phyloP scores from a whole-genome alignment of 2,329 filamentous ascomycete genomes.

The Claviceps fusiformis region DNA sequence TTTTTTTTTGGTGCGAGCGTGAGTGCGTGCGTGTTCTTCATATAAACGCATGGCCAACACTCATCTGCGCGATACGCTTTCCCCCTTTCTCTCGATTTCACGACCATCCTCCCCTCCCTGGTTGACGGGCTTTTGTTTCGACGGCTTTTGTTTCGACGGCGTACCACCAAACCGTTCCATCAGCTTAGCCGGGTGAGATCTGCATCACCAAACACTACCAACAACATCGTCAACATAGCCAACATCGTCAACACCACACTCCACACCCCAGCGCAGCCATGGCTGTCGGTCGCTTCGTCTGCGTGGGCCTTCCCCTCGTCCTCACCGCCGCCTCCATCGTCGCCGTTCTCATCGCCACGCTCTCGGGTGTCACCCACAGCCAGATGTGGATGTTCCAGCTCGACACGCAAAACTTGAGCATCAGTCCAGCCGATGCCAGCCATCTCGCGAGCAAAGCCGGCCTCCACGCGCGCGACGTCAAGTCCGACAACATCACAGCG shows the following conservation, averaged over 20 bases:
- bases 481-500: slow-evolving; percentile 40
- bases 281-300: slow-evolving; percentile 64
- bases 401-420: slow-evolving; percentile 45
- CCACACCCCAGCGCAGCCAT: slow-evolving; percentile 24
- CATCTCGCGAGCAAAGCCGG: slow-evolving; percentile 19
- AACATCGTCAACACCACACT: not conserved
- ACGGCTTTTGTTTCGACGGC: not conserved
- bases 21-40: too few relatives aligned
- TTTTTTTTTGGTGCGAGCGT: too few relatives aligned
- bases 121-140: not conserved
- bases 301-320: slow-evolving; percentile 75
- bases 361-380: slow-evolving; percentile 43
- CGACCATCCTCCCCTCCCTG: not conserved
- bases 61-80: not conserved
- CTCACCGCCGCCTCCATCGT: slow-evolving; percentile 68
- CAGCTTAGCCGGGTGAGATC: not conserved
- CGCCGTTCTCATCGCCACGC: slow-evolving; percentile 45
- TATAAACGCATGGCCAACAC: not conserved
- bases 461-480: slow-evolving; percentile 11
- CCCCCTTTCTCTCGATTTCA: not conserved
- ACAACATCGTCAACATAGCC: not conserved
- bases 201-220: not conserved
- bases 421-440: slow-evolving; percentile 20
- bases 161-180: not conserved
- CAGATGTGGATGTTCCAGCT: slow-evolving; percentile 45